phyloP scores from a whole-genome alignment of 129 eudicot species.

The Pseudognaphalium luteoalbum region DNA sequence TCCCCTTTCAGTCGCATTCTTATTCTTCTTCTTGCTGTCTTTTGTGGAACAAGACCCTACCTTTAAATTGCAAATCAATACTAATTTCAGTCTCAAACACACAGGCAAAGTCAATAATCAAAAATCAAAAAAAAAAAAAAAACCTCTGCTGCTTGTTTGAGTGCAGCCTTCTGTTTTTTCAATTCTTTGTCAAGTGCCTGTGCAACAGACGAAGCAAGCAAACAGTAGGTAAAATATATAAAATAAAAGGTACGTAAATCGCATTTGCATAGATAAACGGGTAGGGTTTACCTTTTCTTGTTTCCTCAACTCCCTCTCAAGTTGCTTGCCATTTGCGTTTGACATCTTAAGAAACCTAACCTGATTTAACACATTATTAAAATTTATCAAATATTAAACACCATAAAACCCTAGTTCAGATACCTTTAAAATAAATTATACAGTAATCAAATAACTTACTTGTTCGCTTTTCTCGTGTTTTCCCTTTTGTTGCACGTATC shows the following conservation, averaged over 20 bases:
- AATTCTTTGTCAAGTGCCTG: conserved; percentile 84
- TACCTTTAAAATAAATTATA: too few species aligned
- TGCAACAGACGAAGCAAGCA: not conserved
- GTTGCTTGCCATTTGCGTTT: conserved; percentile 17
- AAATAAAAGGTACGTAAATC: not conserved
- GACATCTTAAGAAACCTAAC: too few species aligned
- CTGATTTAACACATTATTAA: too few species aligned
- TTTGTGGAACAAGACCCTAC: conserved; percentile 54
- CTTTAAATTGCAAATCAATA: conserved; percentile 21
- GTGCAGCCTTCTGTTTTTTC: conserved; percentile 88
- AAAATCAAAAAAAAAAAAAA: too few species aligned
- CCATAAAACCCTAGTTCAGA: too few species aligned
- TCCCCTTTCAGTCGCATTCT: conserved; percentile 54
- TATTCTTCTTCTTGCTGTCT: conserved; percentile 56
- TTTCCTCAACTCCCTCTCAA: conserved; percentile 38
- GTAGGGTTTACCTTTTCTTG: conserved; percentile 29
- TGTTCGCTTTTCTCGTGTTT: too few species aligned
- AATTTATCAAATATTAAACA: too few species aligned
- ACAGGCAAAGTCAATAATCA: conserved; percentile 10
- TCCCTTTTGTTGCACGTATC: too few species aligned
- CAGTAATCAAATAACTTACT: too few species aligned
- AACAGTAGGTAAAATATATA: too few species aligned
- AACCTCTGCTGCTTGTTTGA: conserved; percentile 66
- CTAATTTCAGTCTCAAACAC: too few species aligned
- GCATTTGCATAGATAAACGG: not conserved